These are phyloP conservation scores for Anthoceros angustus DNA, from an alignment of 225 moss, liverwort and hornwort species.

Conservation along the genomic window DNA sequence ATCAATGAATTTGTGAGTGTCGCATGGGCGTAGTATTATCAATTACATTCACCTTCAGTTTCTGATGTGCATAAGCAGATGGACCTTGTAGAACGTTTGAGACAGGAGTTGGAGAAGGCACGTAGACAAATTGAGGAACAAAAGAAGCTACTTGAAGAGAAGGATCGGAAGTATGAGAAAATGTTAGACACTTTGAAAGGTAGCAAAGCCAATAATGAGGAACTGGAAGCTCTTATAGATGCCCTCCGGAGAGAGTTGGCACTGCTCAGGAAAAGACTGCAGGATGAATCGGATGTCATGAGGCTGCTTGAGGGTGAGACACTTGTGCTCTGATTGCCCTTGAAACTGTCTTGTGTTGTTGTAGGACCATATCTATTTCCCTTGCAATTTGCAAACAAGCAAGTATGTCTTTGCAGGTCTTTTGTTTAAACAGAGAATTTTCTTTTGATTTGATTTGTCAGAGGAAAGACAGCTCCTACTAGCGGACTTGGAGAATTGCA, in stretches of 20 bases:
- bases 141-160: not conserved
- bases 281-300: not conserved
- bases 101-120: not conserved
- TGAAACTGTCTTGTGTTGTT: not conserved
- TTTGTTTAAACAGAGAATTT: not conserved
- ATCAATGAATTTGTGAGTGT: too few species aligned
- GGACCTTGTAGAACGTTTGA: not conserved
- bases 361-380: not conserved
- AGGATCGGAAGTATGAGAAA: not conserved
- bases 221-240: constrained; percentile 1
- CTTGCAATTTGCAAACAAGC: not conserved
- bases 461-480: not conserved
- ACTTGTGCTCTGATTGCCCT: not conserved
- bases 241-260: not conserved
- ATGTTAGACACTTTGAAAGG: not conserved
- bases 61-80: not conserved
- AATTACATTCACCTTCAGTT: not conserved
- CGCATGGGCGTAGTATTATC: too few species aligned
- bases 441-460: not conserved
- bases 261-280: not conserved
- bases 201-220: not conserved
- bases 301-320: not conserved
- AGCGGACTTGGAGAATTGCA: not conserved
- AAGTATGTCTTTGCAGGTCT: not conserved
- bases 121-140: not conserved